phyloP scores from a whole-genome alignment of 345 rosid genomes.

The Sonneratia caseolaris region DNA sequence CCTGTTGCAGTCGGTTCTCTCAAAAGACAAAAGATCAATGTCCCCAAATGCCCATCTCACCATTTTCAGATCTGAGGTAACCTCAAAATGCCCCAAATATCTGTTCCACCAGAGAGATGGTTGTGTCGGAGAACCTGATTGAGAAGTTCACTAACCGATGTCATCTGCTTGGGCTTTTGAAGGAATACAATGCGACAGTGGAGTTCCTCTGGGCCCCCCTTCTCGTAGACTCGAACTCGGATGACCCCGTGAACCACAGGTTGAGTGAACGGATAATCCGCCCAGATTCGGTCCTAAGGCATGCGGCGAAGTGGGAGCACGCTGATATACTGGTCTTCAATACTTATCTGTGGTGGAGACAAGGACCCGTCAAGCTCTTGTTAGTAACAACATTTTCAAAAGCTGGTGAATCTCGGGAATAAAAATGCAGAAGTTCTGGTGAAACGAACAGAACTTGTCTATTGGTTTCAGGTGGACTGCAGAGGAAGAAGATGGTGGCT shows the following conservation, averaged over 20 bases:
- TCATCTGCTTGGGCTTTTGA: neutral
- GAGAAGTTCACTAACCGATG: neutral
- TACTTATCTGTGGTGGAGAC: slow-evolving; percentile 99
- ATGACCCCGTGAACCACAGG: slow-evolving; percentile 94
- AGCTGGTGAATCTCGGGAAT: neutral
- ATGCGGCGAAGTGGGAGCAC: slow-evolving; percentile 78
- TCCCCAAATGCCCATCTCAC: slow-evolving; percentile 86
- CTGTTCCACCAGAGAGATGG: neutral
- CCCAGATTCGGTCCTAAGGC: slow-evolving; percentile 85
- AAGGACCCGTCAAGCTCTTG: slow-evolving; percentile 81
- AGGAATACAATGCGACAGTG: slow-evolving; percentile 89
- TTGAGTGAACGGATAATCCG: slow-evolving; percentile 63
- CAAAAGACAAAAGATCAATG: slow-evolving; percentile 66
- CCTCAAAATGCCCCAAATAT: neutral
- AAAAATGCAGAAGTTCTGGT: neutral
- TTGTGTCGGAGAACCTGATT: neutral
- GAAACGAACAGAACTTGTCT: neutral
- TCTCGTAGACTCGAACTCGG: slow-evolving; percentile 91
- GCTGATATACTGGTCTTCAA: slow-evolving; percentile 89
- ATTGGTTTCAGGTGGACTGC: slow-evolving; percentile 66
- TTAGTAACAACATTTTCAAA: slow-evolving; percentile 17
- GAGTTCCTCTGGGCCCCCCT: slow-evolving; percentile 98
- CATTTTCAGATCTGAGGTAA: slow-evolving; percentile 85
- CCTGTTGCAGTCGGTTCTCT: slow-evolving; percentile 71
- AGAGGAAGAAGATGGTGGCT: slow-evolving; percentile 44